Evolutionary conservation across 495 filamentous ascomycete genomes (phyloP).

Genomic region (Aspergillus leporis): DNA sequence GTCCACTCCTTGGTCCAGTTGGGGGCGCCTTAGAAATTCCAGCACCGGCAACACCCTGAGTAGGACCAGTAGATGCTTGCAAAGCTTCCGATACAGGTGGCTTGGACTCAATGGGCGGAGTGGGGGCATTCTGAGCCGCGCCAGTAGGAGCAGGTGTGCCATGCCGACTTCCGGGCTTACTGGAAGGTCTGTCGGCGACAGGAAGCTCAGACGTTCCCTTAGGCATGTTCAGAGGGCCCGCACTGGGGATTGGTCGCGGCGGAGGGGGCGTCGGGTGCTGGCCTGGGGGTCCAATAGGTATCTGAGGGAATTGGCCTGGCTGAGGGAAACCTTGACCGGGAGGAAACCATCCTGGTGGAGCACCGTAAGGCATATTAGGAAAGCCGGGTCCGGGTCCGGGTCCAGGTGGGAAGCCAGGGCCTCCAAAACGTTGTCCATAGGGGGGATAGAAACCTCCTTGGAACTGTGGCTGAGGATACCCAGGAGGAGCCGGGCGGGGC

Average conservation of each 20-base stretch:
- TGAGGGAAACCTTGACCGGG: conserved; percentile 78
- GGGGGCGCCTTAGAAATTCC: conserved; percentile 45
- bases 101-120: conserved; percentile 68
- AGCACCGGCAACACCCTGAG: conserved; percentile 39
- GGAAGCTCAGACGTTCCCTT: conserved; percentile 47
- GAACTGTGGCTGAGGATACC: conserved; percentile 53
- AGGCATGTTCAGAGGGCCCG: conserved; percentile 28
- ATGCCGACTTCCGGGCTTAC: conserved; percentile 36
- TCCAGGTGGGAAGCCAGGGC: conserved; percentile 62
- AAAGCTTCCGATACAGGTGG: conserved; percentile 53
- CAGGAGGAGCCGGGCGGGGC: conserved; percentile 44
- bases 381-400: conserved; percentile 43
- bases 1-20: conserved; percentile 66
- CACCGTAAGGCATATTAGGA: conserved; percentile 61
- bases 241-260: conserved; percentile 39
- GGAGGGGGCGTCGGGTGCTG: conserved; percentile 49
- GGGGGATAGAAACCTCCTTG: conserved; percentile 48
- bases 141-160: conserved; percentile 35
- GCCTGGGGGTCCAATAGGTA: conserved; percentile 53
- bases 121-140: conserved; percentile 40
- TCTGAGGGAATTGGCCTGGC: conserved; percentile 59
- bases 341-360: conserved; percentile 76
- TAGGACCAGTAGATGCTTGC: conserved; percentile 53
- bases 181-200: conserved; percentile 35
- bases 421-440: conserved; percentile 56